phyloP scores from a whole-genome alignment of 345 rosid species.

The Brassica cretica region DNA sequence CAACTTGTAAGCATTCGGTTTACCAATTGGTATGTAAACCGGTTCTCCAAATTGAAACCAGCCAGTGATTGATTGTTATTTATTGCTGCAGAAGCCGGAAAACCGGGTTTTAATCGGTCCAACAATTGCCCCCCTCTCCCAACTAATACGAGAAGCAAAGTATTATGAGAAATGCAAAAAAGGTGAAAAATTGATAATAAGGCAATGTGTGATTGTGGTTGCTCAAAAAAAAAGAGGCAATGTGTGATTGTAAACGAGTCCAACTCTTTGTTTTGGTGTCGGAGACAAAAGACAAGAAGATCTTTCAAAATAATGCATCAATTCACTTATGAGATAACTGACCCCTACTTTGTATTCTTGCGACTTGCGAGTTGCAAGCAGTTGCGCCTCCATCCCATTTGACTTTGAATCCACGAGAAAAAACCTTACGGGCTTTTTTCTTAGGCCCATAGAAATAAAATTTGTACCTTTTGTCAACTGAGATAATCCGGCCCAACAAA shows the following conservation, averaged over 20 bases:
- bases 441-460: neutral
- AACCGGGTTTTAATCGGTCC: too few species aligned
- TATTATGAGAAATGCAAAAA: neutral
- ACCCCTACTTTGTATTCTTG: neutral
- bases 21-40: neutral
- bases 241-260: conserved; percentile 33
- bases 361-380: neutral
- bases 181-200: neutral
- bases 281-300: conserved; percentile 19
- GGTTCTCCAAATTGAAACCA: conserved; percentile 8
- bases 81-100: neutral
- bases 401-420: neutral
- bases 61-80: neutral
- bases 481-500: too few species aligned
- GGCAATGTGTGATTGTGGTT: conserved; percentile 28
- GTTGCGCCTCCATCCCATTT: neutral
- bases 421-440: neutral
- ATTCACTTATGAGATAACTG: neutral
- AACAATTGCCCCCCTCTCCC: too few species aligned
- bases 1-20: conserved; percentile 10
- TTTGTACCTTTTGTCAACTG: neutral
- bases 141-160: neutral
- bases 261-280: conserved; percentile 8
- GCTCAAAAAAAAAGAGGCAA: neutral
- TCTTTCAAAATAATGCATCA: conserved; percentile 13